Evolutionary conservation across 768 basidiomycete species (phyloP).

Genomic region (Glaciozyma antarctica): DNA sequence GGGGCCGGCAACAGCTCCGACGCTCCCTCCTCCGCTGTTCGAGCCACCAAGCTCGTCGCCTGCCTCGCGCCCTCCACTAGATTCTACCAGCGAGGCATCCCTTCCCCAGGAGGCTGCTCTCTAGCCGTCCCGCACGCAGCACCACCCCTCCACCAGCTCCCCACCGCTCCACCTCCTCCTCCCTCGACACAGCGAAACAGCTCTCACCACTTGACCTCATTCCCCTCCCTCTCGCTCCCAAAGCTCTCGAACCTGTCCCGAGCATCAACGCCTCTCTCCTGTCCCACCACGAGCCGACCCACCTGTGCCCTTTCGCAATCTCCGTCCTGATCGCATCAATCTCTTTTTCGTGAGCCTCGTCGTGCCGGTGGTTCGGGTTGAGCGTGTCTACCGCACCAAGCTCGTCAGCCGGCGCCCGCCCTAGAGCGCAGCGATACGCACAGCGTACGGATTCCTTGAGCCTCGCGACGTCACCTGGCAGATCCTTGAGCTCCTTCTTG

Average conservation of each 20-base stretch:
- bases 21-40: no score
- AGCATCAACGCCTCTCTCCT: no score
- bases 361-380: constrained; percentile 41
- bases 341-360: constrained; percentile 57
- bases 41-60: no score
- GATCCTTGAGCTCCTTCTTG: no score
- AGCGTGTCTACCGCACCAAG: not conserved
- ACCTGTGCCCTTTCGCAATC: constrained; percentile 67
- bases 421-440: not conserved
- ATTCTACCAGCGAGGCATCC: constrained; percentile 8
- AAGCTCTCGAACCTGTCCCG: constrained; percentile 57
- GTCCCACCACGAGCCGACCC: no score
- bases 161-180: not conserved
- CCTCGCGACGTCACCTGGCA: not conserved
- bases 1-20: no score
- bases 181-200: no score
- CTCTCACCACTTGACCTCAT: constrained; percentile 69
- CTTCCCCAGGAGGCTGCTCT: not conserved
- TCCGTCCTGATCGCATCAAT: constrained; percentile 50
- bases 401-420: not conserved
- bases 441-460: constrained; percentile 13
- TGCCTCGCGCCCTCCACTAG: no score
- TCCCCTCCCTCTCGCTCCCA: constrained; percentile 58
- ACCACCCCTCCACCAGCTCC: not conserved
- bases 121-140: not conserved